Evolutionary conservation across 768 basidiomycete species (phyloP).

Genomic region (Psilocybe cyanescens): DNA sequence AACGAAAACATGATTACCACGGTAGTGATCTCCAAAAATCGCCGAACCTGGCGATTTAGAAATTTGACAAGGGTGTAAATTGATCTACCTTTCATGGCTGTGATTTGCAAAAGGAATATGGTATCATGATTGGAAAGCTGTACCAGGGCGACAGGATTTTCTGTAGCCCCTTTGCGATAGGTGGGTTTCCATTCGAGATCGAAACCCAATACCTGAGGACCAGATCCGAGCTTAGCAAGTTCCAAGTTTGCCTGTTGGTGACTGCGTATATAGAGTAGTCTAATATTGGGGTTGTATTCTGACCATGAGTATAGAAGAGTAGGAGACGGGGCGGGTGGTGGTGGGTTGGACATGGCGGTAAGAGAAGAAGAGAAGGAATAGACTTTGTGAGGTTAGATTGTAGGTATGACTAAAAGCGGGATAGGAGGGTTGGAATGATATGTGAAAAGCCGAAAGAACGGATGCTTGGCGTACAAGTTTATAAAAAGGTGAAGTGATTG

Average conservation of each 20-base stretch:
- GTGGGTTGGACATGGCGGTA: slow-evolving; percentile 2
- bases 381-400: slow-evolving; percentile 5
- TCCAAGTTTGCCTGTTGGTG: slow-evolving; percentile 33
- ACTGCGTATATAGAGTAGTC: slow-evolving; percentile 39
- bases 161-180: slow-evolving; percentile 50
- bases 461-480: slow-evolving; percentile 22
- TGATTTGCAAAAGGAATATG: slow-evolving; percentile 70
- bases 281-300: slow-evolving; percentile 32
- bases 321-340: slow-evolving; percentile 22
- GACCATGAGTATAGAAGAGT: slow-evolving; percentile 41
- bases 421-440: slow-evolving; percentile 11
- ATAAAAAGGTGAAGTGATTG: slow-evolving; percentile 11
- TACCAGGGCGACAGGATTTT: slow-evolving; percentile 75
- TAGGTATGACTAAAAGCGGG: not conserved
- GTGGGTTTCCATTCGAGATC: slow-evolving; percentile 84
- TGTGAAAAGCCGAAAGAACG: slow-evolving; percentile 24
- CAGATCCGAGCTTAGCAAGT: slow-evolving; percentile 29
- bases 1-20: slow-evolving; percentile 9
- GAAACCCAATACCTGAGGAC: slow-evolving; percentile 58
- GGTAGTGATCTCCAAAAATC: slow-evolving; percentile 3
- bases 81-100: slow-evolving; percentile 52
- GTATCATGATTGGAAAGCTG: slow-evolving; percentile 64
- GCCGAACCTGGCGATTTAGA: not conserved
- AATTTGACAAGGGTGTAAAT: not conserved
- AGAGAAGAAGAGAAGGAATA: not conserved